Percentiles rank a stretch among this genome's conserved stretches.
phyloP scores from a whole-genome alignment of 2,329 filamentous ascomycete species.

The Fusarium mangiferae region DNA sequence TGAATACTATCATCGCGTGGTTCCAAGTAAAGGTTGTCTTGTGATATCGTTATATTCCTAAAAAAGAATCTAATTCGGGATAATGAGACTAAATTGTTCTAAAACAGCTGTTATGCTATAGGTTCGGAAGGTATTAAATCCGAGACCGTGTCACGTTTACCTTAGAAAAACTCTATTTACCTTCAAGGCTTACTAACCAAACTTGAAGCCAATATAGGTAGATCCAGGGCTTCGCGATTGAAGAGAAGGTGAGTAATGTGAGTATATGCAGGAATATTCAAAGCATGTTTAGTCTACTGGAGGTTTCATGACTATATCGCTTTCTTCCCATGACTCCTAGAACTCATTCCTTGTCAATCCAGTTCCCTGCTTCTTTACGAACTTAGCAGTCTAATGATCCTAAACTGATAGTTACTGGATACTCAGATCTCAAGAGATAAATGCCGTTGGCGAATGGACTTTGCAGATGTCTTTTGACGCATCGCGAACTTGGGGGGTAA shows the following conservation, averaged over 20 bases:
- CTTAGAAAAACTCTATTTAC: not conserved
- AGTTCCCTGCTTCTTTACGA: no score
- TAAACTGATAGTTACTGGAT: no score
- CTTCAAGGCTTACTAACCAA: rapidly evolving
- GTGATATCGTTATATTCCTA: rapidly evolving
- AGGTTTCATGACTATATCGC: not conserved
- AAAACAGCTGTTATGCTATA: not conserved
- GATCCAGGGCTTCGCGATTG: rapidly evolving
- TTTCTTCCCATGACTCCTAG: not conserved
- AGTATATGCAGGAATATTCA: rapidly evolving
- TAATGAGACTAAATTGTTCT: not conserved
- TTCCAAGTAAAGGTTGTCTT: rapidly evolving
- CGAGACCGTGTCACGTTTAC: not conserved
- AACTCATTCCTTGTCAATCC: no score
- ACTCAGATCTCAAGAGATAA: rapidly evolving
- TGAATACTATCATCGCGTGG: rapidly evolving
- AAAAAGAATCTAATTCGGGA: rapidly evolving
- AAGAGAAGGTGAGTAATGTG: rapidly evolving
- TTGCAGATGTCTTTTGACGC: rapidly evolving
- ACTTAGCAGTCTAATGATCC: no score
- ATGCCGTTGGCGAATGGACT: rapidly evolving
- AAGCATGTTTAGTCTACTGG: rapidly evolving
- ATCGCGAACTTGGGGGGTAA: not conserved
- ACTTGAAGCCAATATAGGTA: not conserved
- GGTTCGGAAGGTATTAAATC: not conserved